A percentile compares a stretch with the other conserved stretches of the same genome.
These are phyloP conservation scores for Rhizopus delemar DNA, from an alignment of 371 early-diverging fungal species.

Conservation along the genomic window DNA sequence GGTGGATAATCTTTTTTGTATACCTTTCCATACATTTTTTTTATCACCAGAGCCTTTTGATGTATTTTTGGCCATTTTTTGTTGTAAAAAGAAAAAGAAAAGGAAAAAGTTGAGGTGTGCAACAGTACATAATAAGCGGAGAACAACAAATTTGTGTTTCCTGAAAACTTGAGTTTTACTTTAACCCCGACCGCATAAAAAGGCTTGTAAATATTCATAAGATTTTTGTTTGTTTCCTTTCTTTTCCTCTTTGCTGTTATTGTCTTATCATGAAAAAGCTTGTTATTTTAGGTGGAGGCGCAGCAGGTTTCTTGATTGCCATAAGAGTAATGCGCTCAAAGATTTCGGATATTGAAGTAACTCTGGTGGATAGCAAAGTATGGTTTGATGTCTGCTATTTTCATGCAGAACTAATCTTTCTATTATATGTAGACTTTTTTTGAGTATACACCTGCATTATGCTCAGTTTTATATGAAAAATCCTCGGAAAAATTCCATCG, in stretches of 20 bases:
- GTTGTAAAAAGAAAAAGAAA: neutral
- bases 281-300: constrained; percentile 44
- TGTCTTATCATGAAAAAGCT: constrained; percentile 17
- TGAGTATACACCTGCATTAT: constrained; percentile 45
- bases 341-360: constrained; percentile 27
- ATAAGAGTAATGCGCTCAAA: constrained; percentile 21
- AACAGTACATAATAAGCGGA: neutral
- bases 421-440: constrained; percentile 30
- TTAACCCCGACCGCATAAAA: too few relatives aligned
- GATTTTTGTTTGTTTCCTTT: neutral
- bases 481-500: constrained; percentile 25
- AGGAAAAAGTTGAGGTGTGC: neutral
- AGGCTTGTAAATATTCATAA: neutral
- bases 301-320: constrained; percentile 36
- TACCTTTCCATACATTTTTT: constrained; percentile 5
- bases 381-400: too few relatives aligned
- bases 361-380: constrained; percentile 45
- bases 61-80: constrained; percentile 1
- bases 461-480: constrained; percentile 34
- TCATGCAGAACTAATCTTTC: neutral
- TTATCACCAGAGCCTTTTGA: neutral
- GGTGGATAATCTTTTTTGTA: neutral
- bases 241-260: constrained; percentile 3
- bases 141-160: neutral
- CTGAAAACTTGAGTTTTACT: neutral